phyloP scores from a whole-genome alignment of 495 filamentous ascomycete genomes.

The Cercophora newfieldiana region DNA sequence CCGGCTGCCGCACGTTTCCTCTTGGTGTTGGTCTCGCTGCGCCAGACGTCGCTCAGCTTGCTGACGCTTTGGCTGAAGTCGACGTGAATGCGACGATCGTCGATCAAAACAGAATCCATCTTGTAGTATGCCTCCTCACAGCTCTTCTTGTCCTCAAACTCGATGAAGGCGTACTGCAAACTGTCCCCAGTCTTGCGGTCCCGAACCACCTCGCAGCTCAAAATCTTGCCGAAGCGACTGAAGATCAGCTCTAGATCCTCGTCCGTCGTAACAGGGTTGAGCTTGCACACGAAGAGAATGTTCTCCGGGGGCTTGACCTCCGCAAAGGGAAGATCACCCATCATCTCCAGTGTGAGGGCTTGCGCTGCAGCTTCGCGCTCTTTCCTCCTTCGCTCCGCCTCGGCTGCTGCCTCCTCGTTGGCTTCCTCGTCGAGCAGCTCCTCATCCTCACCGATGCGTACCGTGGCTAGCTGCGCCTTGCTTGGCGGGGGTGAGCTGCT shows the following conservation, averaged over 20 bases:
- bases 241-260: slow-evolving; percentile 95
- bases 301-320: slow-evolving; percentile 98
- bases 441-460: slow-evolving; percentile 89
- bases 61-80: slow-evolving; percentile 98
- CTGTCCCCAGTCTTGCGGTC: slow-evolving; percentile 94
- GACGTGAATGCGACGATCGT: slow-evolving; percentile 96
- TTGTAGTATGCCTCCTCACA: slow-evolving; percentile 98
- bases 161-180: slow-evolving; percentile 96
- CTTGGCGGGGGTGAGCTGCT: slow-evolving; percentile 78
- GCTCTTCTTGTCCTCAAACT: slow-evolving; percentile 87
- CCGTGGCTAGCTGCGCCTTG: slow-evolving; percentile 83
- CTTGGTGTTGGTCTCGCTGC: slow-evolving; percentile 82
- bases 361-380: slow-evolving; percentile 93
- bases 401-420: slow-evolving; percentile 74
- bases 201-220: slow-evolving; percentile 95
- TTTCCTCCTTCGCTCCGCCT: slow-evolving; percentile 74
- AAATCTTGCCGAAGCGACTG: slow-evolving; percentile 91
- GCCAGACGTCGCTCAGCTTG: slow-evolving; percentile 87
- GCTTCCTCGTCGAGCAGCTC: slow-evolving; percentile 60
- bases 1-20: slow-evolving; percentile 55
- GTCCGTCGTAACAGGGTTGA: slow-evolving; percentile 94
- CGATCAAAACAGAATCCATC: slow-evolving; percentile 95
- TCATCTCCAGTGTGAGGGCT: slow-evolving; percentile 94
- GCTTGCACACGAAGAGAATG: slow-evolving; percentile 95
- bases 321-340: slow-evolving; percentile 95